Evolutionary conservation across 1,139 yeast genomes (phyloP).

Genomic region (Debaryomyces fabryi): DNA sequence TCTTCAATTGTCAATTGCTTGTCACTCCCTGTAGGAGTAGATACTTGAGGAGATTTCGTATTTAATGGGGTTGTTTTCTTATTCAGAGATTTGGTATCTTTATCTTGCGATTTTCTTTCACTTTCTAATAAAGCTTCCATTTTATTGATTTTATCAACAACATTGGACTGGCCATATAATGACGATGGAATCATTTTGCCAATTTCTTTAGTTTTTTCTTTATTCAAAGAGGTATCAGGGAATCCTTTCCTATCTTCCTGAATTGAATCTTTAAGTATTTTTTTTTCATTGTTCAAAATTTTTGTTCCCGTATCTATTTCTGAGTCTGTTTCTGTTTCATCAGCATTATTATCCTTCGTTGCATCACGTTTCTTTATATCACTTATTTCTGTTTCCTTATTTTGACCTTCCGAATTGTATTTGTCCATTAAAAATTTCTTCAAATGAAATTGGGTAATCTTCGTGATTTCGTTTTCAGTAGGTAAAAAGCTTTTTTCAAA

Average conservation of each 20-base stretch:
- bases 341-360: slow-evolving; percentile 5
- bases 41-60: slow-evolving; percentile 19
- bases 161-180: slow-evolving; percentile 23
- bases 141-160: slow-evolving; percentile 29
- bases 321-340: not conserved
- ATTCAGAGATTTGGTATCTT: slow-evolving; percentile 4
- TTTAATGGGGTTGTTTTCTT: slow-evolving; percentile 9
- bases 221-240: slow-evolving; percentile 13
- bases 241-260: slow-evolving; percentile 2
- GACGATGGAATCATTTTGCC: slow-evolving; percentile 29
- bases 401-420: slow-evolving; percentile 36
- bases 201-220: slow-evolving; percentile 20
- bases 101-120: slow-evolving; percentile 14
- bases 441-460: slow-evolving; percentile 87
- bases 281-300: slow-evolving; percentile 5
- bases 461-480: slow-evolving; percentile 89
- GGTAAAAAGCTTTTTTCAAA: slow-evolving; percentile 83
- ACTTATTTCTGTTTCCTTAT: slow-evolving; percentile 16
- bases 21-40: slow-evolving; percentile 10
- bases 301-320: not conserved
- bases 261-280: slow-evolving; percentile 11
- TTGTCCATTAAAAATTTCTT: slow-evolving; percentile 68
- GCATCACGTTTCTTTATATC: slow-evolving; percentile 9
- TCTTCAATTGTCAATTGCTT: not conserved
- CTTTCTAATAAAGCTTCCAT: slow-evolving; percentile 30